Base-by-base conservation (phyloP, 306 rosid genomes). In the Styphnolobium japonicum region DNA sequence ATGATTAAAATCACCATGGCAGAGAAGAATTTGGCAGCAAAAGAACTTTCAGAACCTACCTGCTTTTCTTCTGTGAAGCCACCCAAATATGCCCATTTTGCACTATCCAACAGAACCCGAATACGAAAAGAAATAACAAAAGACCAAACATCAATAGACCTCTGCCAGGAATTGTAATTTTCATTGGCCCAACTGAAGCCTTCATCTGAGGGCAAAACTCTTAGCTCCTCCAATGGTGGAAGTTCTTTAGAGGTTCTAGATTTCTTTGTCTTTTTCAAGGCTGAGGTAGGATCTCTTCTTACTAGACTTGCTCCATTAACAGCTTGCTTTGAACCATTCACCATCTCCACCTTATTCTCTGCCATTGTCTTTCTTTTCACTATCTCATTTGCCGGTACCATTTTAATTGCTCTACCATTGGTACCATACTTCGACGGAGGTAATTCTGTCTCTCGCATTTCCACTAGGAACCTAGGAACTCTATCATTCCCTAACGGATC, bases 161-260 rank as follows among this genome's bases (percentile, higher is more conserved):
- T 90, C 82, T 95, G 98, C 85, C 63, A 67, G 18, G 97, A 91
- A 80, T 84, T 95, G 77, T 95, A 95, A 79, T 92, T 92, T 73
- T 91, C 98, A 82, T 87, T 91, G 48, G 98, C 97, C 98, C 98
- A 95, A 78, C 94, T 88, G 81, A 95, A 95, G 34, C 89, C 88
- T 79, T 95, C 97, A 76, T 95, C 98, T 5, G 98, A 88, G 31
- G 95, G 98, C 87, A 95, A 88, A 77, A 92, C 89, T 80, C 83
- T 90, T 16, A 92, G 85, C 83, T 86, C 98, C 76, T 92, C 97
- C 75, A 90, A 3, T 0, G 97, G 94, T 16, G 95, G 92, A 67
- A 91, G 92, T 87, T 81, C 84, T 16, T 74, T 37, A 61, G 90
- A 81, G 65, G 71, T 56, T 71, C 43, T 52, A 68, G 84, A 66